Percentiles rank a stretch among this genome's conserved stretches.
These are phyloP conservation scores for Sphaerulina musiva DNA, from an alignment of 2,329 filamentous ascomycete species.

Conservation along the genomic window DNA sequence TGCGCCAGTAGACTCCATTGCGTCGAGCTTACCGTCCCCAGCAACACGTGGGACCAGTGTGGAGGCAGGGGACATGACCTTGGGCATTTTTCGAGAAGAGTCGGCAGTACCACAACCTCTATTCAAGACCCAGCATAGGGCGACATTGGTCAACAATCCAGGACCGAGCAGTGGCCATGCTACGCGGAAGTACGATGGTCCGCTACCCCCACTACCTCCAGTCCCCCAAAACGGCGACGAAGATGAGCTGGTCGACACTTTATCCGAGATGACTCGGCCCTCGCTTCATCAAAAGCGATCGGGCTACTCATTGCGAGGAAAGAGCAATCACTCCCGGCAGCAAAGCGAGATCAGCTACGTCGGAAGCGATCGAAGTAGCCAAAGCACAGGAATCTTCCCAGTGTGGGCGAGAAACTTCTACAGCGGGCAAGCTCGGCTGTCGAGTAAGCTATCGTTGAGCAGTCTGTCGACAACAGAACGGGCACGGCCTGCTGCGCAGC, in stretches of 20 bases:
- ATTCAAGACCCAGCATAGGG: slow-evolving; percentile 21
- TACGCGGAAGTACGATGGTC: slow-evolving; percentile 26
- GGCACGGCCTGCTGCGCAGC: slow-evolving; percentile 11
- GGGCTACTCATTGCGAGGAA: slow-evolving; percentile 29
- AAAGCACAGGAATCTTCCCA: slow-evolving; percentile 31
- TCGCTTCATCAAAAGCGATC: slow-evolving; percentile 31
- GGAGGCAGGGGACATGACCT: slow-evolving; percentile 29
- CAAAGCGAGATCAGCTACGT: slow-evolving; percentile 28
- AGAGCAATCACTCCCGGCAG: slow-evolving; percentile 29
- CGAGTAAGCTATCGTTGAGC: slow-evolving; percentile 28
- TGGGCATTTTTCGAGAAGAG: slow-evolving; percentile 28
- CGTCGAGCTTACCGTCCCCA: slow-evolving; percentile 18
- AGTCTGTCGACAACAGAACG: slow-evolving; percentile 18
- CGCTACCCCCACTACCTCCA: slow-evolving; percentile 29
- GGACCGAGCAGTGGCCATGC: background rate
- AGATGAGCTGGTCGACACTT: slow-evolving; percentile 33
- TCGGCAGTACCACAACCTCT: slow-evolving; percentile 34
- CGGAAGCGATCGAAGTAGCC: slow-evolving; percentile 25
- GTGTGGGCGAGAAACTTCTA: slow-evolving; percentile 36
- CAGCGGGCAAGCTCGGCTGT: slow-evolving; percentile 24
- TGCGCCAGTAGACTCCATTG: slow-evolving; percentile 23
- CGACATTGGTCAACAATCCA: slow-evolving; percentile 4
- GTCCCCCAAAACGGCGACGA: slow-evolving; percentile 26
- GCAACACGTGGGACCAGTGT: slow-evolving; percentile 14
- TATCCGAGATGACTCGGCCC: slow-evolving; percentile 31